phyloP scores from a whole-genome alignment of 164 flowering plant genomes.

The Brasenia schreberi region DNA sequence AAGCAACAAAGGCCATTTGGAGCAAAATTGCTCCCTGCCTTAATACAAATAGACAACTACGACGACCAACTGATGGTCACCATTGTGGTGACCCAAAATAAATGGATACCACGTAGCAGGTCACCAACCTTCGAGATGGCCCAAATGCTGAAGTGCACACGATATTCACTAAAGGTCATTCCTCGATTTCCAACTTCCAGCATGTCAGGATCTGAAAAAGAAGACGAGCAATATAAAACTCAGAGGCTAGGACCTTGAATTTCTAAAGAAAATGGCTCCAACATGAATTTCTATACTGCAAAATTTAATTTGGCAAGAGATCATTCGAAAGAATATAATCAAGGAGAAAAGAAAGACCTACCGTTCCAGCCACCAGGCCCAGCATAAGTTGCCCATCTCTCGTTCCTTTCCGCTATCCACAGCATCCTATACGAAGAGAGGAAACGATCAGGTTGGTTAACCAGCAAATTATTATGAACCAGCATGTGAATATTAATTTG shows the following conservation, averaged over 20 bases:
- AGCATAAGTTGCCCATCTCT: constrained; percentile 57
- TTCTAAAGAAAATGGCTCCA: background rate
- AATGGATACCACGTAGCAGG: too few relatives aligned
- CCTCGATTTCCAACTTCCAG: constrained; percentile 96
- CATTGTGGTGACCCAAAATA: too few relatives aligned
- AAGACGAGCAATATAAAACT: background rate
- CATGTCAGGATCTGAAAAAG: constrained; percentile 79
- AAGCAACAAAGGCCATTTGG: background rate
- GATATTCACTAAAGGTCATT: constrained; percentile 68
- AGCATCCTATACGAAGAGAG: too few relatives aligned
- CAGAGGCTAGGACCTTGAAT: background rate
- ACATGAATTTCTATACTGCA: background rate
- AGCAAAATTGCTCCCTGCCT: background rate
- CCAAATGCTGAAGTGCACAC: constrained; percentile 84
- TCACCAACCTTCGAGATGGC: constrained; percentile 62
- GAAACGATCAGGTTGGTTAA: too few relatives aligned
- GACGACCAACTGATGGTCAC: too few relatives aligned
- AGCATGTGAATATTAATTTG: too few relatives aligned
- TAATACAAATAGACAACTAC: too few relatives aligned
- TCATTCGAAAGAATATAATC: too few relatives aligned
- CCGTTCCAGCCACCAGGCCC: constrained; percentile 97
- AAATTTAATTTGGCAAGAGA: background rate
- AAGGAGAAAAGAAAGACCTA: constrained; percentile 10
- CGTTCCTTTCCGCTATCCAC: constrained; percentile 18
- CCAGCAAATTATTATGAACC: too few relatives aligned